A percentile compares a stretch with the other conserved stretches of the same genome.
Conservation (phyloP, 163 green algal species). For the Scenedesmus sp. region DNA sequence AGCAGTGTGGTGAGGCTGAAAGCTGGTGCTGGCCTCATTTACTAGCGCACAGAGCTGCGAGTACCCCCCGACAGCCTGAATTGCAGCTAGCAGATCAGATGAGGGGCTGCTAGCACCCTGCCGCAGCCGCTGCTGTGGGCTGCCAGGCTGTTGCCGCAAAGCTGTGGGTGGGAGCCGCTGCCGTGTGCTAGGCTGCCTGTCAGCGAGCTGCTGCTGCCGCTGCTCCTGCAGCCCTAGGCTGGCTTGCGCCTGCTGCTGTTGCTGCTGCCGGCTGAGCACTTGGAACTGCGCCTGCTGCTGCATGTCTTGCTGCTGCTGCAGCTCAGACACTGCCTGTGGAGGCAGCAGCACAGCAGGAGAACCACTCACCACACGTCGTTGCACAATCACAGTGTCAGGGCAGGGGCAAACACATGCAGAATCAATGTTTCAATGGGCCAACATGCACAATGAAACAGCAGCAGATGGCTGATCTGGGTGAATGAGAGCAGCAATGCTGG, state of each 20-base stretch:
- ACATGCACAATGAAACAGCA: too few species aligned
- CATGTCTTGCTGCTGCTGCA: slow-evolving; percentile 40
- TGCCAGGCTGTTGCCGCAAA: slow-evolving; percentile 18
- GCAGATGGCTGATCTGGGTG: too few species aligned
- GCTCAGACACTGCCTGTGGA: slow-evolving; percentile 1
- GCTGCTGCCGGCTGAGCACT: background rate
- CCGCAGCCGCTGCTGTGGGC: slow-evolving; percentile 2
- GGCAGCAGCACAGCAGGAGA: background rate
- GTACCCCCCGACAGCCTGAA: background rate
- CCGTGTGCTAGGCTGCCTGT: slow-evolving; percentile 10
- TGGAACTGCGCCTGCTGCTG: background rate
- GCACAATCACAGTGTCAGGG: background rate
- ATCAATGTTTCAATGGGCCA: too few species aligned
- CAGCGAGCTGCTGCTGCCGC: slow-evolving; percentile 41
- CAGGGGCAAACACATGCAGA: background rate
- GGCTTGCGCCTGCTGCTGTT: background rate
- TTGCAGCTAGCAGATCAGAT: slow-evolving; percentile 5
- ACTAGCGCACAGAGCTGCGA: background rate
- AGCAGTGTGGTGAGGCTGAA: slow-evolving; percentile 37
- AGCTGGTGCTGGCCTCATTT: background rate
- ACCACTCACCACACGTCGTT: background rate
- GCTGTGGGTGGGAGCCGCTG: background rate
- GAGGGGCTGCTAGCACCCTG: background rate
- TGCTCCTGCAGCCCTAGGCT: slow-evolving; percentile 49
- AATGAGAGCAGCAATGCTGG: background rate